phyloP scores from a whole-genome alignment of 1,139 yeast genomes.

The Taiozyma onychis region DNA sequence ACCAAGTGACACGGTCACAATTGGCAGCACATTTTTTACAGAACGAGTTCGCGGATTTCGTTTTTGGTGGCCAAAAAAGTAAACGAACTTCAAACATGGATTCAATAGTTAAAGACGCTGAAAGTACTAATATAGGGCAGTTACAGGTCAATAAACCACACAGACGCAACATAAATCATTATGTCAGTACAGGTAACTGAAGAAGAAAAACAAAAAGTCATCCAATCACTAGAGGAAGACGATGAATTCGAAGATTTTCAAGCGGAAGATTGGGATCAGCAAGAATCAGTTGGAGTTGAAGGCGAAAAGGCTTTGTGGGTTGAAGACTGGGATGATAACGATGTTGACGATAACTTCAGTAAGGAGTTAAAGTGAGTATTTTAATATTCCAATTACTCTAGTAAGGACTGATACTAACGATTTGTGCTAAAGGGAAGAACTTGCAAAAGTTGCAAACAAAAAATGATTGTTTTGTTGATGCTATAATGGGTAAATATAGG shows the following conservation, averaged over 20 bases:
- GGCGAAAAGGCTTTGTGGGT: slow-evolving; percentile 67
- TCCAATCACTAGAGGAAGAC: slow-evolving; percentile 71
- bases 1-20: background rate
- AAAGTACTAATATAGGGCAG: background rate
- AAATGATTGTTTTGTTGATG: background rate
- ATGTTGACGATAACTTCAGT: slow-evolving; percentile 76
- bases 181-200: slow-evolving; percentile 14
- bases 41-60: background rate
- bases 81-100: background rate
- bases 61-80: background rate
- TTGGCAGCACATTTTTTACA: background rate
- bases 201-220: slow-evolving; percentile 20
- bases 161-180: background rate
- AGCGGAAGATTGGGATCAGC: slow-evolving; percentile 61
- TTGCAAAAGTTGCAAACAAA: slow-evolving; percentile 23
- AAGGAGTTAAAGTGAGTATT: slow-evolving; percentile 47
- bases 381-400: background rate
- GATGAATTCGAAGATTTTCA: slow-evolving; percentile 95
- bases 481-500: background rate
- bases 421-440: slow-evolving; percentile 18
- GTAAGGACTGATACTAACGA: slow-evolving; percentile 5
- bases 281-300: slow-evolving; percentile 35
- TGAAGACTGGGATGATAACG: slow-evolving; percentile 92
- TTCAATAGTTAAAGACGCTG: too few relatives aligned
- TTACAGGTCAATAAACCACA: background rate